A percentile compares a stretch with the other conserved stretches of the same genome.
phyloP scores from a whole-genome alignment of 179 eudicot genomes.

The Camellia oleifera region DNA sequence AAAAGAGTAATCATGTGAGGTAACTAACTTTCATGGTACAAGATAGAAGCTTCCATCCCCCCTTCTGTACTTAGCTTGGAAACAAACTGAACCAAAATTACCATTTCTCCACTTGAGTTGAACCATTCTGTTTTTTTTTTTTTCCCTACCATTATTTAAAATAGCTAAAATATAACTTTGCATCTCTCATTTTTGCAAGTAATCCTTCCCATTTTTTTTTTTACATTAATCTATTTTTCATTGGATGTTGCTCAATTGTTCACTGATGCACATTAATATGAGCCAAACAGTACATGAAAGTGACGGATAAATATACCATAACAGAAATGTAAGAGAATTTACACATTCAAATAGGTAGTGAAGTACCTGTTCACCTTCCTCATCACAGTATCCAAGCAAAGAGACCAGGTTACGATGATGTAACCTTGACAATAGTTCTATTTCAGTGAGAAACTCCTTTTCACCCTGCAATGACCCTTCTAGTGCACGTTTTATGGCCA shows the following conservation, averaged over 20 bases:
- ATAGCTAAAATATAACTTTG: not conserved
- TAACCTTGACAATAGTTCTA: constrained; percentile 66
- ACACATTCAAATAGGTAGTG: not conserved
- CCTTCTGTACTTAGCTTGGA: not conserved
- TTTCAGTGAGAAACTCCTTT: constrained; percentile 70
- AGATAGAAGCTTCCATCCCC: not conserved
- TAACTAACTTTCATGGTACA: not conserved
- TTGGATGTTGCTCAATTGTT: not conserved
- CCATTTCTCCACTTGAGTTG: not conserved
- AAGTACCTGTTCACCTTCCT: constrained; percentile 77
- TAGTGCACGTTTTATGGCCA: constrained; percentile 78
- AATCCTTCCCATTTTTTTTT: not conserved
- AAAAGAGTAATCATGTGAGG: constrained; percentile 8
- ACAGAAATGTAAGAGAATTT: not conserved
- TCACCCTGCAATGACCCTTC: constrained; percentile 79
- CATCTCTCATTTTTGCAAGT: not conserved
- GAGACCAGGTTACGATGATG: constrained; percentile 76
- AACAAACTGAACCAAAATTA: not conserved
- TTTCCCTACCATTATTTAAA: not conserved
- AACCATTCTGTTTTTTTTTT: not conserved
- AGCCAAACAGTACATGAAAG: not conserved
- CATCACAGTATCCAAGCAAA: constrained; percentile 72
- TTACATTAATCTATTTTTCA: not conserved
- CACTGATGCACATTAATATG: not conserved
- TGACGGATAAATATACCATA: not conserved